These are phyloP conservation scores for Clitocybe nebularis DNA, from an alignment of 1,284 basidiomycete genomes.

Conservation along the genomic window DNA sequence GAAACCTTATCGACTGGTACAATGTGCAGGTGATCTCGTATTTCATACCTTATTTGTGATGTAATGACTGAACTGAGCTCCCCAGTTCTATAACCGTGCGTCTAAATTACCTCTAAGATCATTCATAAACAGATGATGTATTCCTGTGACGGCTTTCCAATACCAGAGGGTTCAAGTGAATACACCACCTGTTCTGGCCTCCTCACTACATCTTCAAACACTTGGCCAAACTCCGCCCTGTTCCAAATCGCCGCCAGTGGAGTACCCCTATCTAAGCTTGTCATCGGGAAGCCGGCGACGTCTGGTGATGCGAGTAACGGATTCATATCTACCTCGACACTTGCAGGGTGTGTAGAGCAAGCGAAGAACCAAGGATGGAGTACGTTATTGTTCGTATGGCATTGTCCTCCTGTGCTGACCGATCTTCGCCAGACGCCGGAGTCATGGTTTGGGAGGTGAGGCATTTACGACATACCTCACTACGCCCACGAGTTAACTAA, in stretches of 20 bases:
- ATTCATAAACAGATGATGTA: too few species aligned
- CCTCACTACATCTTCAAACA: constrained; percentile 42
- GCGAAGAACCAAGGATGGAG: constrained; percentile 54
- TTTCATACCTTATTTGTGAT: background rate
- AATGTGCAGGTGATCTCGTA: constrained; percentile 32
- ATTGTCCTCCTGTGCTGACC: background rate
- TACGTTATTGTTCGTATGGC: constrained; percentile 32
- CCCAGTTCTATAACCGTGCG: constrained; percentile 33
- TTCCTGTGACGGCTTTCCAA: too few species aligned
- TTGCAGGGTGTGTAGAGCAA: constrained; percentile 47
- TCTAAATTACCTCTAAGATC: background rate
- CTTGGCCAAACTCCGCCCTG: constrained; percentile 42
- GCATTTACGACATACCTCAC: background rate
- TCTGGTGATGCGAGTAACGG: constrained; percentile 44
- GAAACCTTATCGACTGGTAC: constrained; percentile 55
- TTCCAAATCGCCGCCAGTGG: constrained; percentile 58
- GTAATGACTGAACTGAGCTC: background rate
- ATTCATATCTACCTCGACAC: constrained; percentile 43
- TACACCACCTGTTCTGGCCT: constrained; percentile 51
- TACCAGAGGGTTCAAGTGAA: constrained; percentile 48
- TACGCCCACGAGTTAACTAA: constrained; percentile 1
- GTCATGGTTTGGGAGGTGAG: constrained; percentile 18
- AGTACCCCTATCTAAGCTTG: constrained; percentile 35
- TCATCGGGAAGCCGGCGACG: constrained; percentile 57
- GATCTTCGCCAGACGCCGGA: constrained; percentile 42